Conservation (phyloP, 331 rosid species). For the Malus hybrid region DNA sequence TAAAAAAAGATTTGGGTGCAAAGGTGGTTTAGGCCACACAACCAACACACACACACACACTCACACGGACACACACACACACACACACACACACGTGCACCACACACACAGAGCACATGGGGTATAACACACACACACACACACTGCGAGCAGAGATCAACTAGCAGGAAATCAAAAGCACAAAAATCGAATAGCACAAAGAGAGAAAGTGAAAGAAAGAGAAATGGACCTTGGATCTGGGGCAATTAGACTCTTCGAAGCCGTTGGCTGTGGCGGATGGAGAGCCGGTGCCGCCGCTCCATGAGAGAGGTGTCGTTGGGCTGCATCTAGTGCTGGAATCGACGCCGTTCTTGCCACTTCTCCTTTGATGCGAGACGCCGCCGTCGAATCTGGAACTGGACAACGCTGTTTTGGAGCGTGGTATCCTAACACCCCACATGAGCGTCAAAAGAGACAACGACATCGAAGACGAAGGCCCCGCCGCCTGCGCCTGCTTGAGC, state of each 20-base stretch:
- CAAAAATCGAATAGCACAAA: background rate
- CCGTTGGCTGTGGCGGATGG: conserved; percentile 65
- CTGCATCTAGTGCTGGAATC: conserved; percentile 61
- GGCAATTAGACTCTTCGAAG: conserved; percentile 54
- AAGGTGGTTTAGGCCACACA: too few relatives aligned
- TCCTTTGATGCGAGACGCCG: conserved; percentile 18
- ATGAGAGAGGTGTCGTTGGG: conserved; percentile 81
- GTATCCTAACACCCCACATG: conserved; percentile 52
- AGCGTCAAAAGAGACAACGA: conserved; percentile 8
- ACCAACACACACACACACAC: too few relatives aligned
- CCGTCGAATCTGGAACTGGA: conserved; percentile 42
- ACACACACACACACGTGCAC: too few relatives aligned
- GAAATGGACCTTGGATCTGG: conserved; percentile 71
- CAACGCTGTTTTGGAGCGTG: conserved; percentile 33
- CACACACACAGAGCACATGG: too few relatives aligned
- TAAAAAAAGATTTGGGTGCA: too few relatives aligned
- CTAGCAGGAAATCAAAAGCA: background rate
- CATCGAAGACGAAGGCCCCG: conserved; percentile 12
- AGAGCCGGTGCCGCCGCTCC: conserved; percentile 60
- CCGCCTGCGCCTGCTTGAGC: conserved; percentile 13
- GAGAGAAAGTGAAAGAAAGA: conserved; percentile 7
- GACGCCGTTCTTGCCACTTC: conserved; percentile 16
- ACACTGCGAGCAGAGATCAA: background rate
- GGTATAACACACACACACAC: background rate
- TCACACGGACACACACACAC: too few relatives aligned